phyloP scores from a whole-genome alignment of 768 basidiomycete species.

The Holtermannia corniformis region DNA sequence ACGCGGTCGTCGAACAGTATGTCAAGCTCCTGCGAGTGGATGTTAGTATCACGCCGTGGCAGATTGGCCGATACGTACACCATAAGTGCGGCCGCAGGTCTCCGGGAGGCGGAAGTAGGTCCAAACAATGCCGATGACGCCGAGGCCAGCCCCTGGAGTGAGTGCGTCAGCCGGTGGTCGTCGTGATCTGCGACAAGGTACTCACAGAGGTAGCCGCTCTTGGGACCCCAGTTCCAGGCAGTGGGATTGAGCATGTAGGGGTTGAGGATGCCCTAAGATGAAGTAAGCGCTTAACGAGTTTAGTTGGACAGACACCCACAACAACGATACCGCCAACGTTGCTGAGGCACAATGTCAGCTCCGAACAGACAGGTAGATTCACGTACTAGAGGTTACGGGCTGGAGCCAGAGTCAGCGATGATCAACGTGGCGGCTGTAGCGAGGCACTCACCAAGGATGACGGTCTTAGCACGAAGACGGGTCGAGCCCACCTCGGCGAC shows the following conservation, averaged over 20 bases:
- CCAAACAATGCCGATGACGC: neutral
- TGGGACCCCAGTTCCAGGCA: slow-evolving; percentile 14
- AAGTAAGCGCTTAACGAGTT: too few relatives aligned
- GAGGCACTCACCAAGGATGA: slow-evolving; percentile 20
- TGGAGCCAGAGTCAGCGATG: too few relatives aligned
- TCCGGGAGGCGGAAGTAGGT: slow-evolving; percentile 18
- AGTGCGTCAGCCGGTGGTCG: too few relatives aligned
- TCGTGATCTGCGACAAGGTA: neutral
- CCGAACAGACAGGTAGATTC: too few relatives aligned
- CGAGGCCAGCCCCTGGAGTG: too few relatives aligned
- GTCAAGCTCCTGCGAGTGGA: too few relatives aligned
- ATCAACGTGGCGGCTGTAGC: slow-evolving; percentile 22
- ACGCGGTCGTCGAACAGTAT: slow-evolving; percentile 26
- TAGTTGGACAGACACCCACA: too few relatives aligned
- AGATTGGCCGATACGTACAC: too few relatives aligned
- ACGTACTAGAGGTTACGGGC: too few relatives aligned
- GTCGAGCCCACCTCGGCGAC: slow-evolving; percentile 27
- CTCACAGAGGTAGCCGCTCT: slow-evolving; percentile 11
- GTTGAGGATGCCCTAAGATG: slow-evolving; percentile 17
- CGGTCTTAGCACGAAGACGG: slow-evolving; percentile 32
- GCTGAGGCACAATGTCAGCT: too few relatives aligned
- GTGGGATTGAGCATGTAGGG: slow-evolving; percentile 34
- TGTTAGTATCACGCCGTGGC: too few relatives aligned
- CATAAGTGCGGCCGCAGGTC: slow-evolving; percentile 16
- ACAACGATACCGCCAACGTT: too few relatives aligned